Conservation (phyloP, 208 protist species). For the Leishmania gerbilli region DNA sequence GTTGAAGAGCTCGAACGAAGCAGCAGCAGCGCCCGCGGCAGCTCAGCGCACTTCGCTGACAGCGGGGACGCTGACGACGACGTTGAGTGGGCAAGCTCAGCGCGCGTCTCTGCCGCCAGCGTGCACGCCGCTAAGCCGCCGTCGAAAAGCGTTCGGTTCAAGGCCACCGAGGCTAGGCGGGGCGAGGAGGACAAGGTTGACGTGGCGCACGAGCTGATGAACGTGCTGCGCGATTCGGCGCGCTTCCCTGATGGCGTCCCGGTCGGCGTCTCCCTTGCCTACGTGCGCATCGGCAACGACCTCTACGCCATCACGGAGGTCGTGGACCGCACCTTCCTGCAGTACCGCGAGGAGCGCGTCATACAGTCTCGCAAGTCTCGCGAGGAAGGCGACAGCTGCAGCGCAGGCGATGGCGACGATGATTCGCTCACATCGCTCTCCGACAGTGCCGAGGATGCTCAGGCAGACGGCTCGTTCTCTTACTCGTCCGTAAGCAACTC, state of each 20-base stretch:
- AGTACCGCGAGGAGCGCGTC: conserved; percentile 71
- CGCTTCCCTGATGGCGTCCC: conserved; percentile 47
- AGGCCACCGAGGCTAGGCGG: neutral
- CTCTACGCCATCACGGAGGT: conserved; percentile 73
- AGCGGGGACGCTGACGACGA: neutral
- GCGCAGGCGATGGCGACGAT: neutral
- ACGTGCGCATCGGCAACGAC: conserved; percentile 65
- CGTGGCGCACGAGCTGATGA: conserved; percentile 10
- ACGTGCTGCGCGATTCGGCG: conserved; percentile 22
- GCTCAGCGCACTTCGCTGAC: neutral
- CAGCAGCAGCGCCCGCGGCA: neutral
- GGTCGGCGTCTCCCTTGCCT: conserved; percentile 51
- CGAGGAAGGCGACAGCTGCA: neutral
- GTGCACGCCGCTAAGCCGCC: neutral
- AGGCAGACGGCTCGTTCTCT: neutral
- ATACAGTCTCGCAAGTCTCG: conserved; percentile 11
- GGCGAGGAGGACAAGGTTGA: neutral
- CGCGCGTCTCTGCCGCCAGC: neutral
- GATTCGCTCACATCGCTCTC: conserved; percentile 5
- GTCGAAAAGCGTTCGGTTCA: neutral
- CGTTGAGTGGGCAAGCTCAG: neutral
- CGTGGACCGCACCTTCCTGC: conserved; percentile 64
- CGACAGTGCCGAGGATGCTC: conserved; percentile 12
- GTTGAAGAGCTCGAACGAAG: neutral
- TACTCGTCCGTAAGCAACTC: conserved; percentile 8